These are phyloP conservation scores for Apiospora rasikravindrae DNA, from an alignment of 2,329 filamentous ascomycete genomes.

Conservation along the genomic window DNA sequence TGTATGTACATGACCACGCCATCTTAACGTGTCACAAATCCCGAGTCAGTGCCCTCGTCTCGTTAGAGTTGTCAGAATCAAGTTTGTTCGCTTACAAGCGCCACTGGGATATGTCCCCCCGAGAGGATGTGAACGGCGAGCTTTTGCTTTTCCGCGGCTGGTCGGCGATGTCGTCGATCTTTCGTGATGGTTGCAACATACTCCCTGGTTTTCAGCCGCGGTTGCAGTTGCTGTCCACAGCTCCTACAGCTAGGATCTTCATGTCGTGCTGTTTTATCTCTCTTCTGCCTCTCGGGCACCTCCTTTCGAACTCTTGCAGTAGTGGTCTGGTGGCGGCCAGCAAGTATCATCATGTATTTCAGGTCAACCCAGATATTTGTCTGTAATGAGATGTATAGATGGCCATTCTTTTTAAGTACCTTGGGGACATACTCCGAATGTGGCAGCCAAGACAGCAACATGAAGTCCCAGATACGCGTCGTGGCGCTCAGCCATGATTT, in stretches of 20 bases:
- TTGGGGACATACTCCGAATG: neutral
- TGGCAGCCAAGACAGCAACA: neutral
- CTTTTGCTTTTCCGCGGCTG: neutral
- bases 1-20: neutral
- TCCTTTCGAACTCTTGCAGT: neutral
- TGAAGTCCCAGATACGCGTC: neutral
- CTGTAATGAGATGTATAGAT: too few relatives aligned
- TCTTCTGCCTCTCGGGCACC: neutral
- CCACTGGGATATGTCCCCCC: neutral
- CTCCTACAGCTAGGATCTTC: neutral
- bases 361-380: neutral
- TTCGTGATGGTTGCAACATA: neutral
- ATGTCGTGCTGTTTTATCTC: neutral
- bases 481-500: neutral
- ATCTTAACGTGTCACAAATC: neutral
- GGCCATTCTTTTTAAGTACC: neutral
- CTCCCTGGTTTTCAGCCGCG: neutral
- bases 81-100: neutral
- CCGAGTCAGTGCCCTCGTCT: neutral
- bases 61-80: neutral
- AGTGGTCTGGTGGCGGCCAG: neutral
- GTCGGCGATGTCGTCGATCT: neutral
- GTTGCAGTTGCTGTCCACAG: neutral
- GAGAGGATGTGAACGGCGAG: neutral
- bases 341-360: neutral